Percentiles rank a stretch among this genome's conserved stretches.
These are phyloP conservation scores for Geranomyces variabilis DNA, from an alignment of 192 early-diverging fungal species.

Conservation along the genomic window DNA sequence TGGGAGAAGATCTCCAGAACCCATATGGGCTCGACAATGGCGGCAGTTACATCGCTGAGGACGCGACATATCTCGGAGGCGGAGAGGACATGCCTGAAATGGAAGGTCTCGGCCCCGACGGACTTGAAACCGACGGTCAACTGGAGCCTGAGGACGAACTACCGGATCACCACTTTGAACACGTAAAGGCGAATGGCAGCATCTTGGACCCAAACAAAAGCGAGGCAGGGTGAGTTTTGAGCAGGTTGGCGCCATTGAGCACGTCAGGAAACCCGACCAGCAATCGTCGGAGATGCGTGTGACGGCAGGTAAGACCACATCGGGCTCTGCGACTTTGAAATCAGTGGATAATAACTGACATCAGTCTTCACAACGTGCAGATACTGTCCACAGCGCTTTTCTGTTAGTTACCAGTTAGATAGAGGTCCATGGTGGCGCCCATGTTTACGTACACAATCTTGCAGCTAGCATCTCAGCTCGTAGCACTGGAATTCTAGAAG, in stretches of 20 bases:
- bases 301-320: too few species aligned
- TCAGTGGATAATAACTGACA: too few species aligned
- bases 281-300: too few species aligned
- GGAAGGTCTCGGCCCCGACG: constrained; percentile 5
- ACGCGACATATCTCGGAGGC: constrained; percentile 23
- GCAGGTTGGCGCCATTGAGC: too few species aligned
- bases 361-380: too few species aligned
- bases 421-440: background rate
- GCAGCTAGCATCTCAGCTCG: background rate
- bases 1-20: constrained; percentile 22
- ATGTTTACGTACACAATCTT: background rate
- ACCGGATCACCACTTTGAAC: background rate
- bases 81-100: constrained; percentile 22
- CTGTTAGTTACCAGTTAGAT: background rate
- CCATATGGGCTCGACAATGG: constrained; percentile 22
- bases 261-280: too few species aligned
- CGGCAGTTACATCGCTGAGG: constrained; percentile 14
- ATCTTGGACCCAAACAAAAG: constrained; percentile 40
- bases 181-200: constrained; percentile 19
- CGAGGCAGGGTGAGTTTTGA: constrained; percentile 37
- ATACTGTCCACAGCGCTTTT: background rate
- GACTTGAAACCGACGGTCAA: background rate
- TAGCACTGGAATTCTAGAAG: background rate
- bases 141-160: background rate
- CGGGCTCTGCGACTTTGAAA: too few species aligned